Conservation (phyloP, 805 yeast genomes). For the Kurtzmaniella cleridarum region DNA sequence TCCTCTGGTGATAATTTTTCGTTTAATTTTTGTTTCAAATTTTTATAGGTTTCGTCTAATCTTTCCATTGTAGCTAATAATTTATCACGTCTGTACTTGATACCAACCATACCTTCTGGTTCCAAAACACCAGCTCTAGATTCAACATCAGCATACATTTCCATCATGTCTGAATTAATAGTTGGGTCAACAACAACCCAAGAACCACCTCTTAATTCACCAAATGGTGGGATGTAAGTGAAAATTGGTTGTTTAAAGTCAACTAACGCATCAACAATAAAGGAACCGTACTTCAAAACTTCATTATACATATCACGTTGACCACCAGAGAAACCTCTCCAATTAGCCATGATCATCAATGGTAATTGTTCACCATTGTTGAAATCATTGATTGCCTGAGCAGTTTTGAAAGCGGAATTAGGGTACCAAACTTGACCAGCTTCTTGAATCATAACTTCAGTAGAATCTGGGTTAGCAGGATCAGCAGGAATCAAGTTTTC, state of each 20-base stretch:
- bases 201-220: slow-evolving; percentile 99
- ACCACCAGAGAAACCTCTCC: slow-evolving; percentile 99
- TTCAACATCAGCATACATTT: slow-evolving; percentile 96
- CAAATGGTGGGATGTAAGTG: slow-evolving; percentile 96
- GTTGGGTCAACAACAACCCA: slow-evolving; percentile 99
- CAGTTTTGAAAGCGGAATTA: slow-evolving; percentile 97
- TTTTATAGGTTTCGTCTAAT: slow-evolving; percentile 71
- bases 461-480: slow-evolving; percentile 95
- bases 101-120: slow-evolving; percentile 99
- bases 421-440: slow-evolving; percentile 99
- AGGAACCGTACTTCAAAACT: slow-evolving; percentile 94
- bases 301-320: slow-evolving; percentile 99
- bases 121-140: slow-evolving; percentile 97
- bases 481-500: slow-evolving; percentile 95
- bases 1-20: slow-evolving; percentile 57
- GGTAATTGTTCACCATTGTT: slow-evolving; percentile 98
- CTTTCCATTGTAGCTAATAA: slow-evolving; percentile 87
- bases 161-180: slow-evolving; percentile 95
- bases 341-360: slow-evolving; percentile 93
- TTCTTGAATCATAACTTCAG: slow-evolving; percentile 81
- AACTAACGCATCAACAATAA: slow-evolving; percentile 93
- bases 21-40: slow-evolving; percentile 55
- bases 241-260: slow-evolving; percentile 95
- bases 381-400: slow-evolving; percentile 97
- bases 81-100: slow-evolving; percentile 93